phyloP scores from a whole-genome alignment of 345 rosid species.

The Microthlaspi erraticum region DNA sequence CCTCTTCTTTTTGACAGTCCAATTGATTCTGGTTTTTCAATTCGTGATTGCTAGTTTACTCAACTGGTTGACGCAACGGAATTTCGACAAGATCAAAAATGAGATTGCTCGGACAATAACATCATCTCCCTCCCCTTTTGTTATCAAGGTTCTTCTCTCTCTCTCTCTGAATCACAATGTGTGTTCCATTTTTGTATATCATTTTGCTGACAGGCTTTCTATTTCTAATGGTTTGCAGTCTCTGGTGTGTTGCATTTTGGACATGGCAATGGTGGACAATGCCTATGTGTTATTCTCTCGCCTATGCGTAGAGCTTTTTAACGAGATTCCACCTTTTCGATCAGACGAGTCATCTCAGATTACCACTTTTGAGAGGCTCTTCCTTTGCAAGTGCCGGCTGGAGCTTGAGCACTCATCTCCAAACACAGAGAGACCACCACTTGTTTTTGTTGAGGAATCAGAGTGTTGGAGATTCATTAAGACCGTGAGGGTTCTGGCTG shows the following conservation, averaged over 20 bases:
- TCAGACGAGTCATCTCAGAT: constrained; percentile 17
- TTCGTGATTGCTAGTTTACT: constrained; percentile 11
- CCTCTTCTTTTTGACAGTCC: neutral
- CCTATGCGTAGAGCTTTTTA: constrained; percentile 29
- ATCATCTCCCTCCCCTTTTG: constrained; percentile 15
- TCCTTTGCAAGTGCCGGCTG: constrained; percentile 20
- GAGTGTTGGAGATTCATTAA: constrained; percentile 16
- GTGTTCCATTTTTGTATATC: neutral
- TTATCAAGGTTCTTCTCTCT: constrained; percentile 12
- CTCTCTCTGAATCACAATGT: too few species aligned
- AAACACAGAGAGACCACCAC: neutral
- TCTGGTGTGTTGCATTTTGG: constrained; percentile 27
- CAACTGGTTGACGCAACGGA: constrained; percentile 33
- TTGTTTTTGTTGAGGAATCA: constrained; percentile 20
- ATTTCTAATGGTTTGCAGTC: constrained; percentile 28
- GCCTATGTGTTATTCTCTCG: constrained; percentile 23
- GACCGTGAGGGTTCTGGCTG: constrained; percentile 27
- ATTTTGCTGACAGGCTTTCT: too few species aligned
- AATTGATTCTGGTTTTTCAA: neutral
- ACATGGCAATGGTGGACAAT: constrained; percentile 39
- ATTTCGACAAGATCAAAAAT: constrained; percentile 37
- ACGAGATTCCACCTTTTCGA: constrained; percentile 21
- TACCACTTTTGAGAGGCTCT: constrained; percentile 26
- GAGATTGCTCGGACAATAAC: constrained; percentile 32
- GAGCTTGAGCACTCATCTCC: constrained; percentile 28